Conservation (phyloP, 805 yeast genomes). For the Candida ulmi region DNA sequence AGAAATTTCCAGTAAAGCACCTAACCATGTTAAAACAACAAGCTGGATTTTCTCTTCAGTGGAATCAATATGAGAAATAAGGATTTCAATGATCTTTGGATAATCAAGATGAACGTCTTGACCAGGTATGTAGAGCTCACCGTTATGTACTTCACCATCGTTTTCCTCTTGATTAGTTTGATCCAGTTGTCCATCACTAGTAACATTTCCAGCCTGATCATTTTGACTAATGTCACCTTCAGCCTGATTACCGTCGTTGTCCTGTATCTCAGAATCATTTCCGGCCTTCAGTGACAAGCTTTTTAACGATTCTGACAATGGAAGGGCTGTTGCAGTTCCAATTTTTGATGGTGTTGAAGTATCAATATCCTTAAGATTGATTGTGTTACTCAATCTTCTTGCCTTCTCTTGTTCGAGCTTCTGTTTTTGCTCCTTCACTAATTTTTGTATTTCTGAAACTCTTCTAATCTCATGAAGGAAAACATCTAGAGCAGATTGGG, state of each 20-base stretch:
- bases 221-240: neutral
- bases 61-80: slow-evolving; percentile 69
- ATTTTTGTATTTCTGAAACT: slow-evolving; percentile 61
- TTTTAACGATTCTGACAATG: neutral
- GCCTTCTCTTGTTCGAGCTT: slow-evolving; percentile 13
- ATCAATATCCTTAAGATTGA: slow-evolving; percentile 16
- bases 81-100: slow-evolving; percentile 71
- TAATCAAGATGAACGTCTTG: slow-evolving; percentile 82
- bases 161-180: slow-evolving; percentile 8
- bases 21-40: slow-evolving; percentile 79
- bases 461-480: slow-evolving; percentile 77
- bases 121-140: slow-evolving; percentile 59
- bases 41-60: slow-evolving; percentile 72
- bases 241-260: too few species aligned
- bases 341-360: slow-evolving; percentile 22
- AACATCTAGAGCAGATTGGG: slow-evolving; percentile 69
- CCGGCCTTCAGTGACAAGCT: neutral
- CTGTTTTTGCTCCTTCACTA: slow-evolving; percentile 32
- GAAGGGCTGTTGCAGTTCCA: neutral
- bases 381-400: slow-evolving; percentile 10
- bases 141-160: slow-evolving; percentile 30
- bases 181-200: too few species aligned
- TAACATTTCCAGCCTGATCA: neutral
- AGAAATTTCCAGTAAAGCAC: slow-evolving; percentile 62
- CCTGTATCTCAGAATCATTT: neutral